Percentiles rank a stretch among this genome's conserved stretches.
Conservation (phyloP, 148 eudicot species). For the Silene conica region DNA sequence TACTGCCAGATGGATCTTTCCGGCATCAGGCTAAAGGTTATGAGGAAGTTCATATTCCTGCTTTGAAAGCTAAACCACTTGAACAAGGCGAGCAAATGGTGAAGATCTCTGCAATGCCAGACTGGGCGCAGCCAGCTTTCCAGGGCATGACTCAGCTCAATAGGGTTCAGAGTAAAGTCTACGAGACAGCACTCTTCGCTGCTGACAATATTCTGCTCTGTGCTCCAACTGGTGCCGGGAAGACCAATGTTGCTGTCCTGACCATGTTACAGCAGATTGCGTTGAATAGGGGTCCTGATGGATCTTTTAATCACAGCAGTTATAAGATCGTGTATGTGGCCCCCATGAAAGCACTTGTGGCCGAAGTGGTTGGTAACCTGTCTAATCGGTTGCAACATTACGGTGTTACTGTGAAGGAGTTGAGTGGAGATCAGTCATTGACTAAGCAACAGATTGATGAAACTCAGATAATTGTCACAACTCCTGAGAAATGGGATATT, state of each 20-base stretch:
- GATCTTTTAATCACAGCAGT: constrained; percentile 43
- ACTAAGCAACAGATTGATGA: constrained; percentile 70
- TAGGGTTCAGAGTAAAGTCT: constrained; percentile 76
- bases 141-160: constrained; percentile 63
- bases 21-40: constrained; percentile 58
- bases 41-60: constrained; percentile 77
- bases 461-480: constrained; percentile 75
- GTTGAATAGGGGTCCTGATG: constrained; percentile 48
- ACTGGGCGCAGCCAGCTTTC: constrained; percentile 76
- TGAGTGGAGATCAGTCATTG: constrained; percentile 75
- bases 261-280: constrained; percentile 75
- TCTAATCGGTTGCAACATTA: constrained; percentile 62
- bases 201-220: constrained; percentile 66
- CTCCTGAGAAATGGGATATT: constrained; percentile 88
- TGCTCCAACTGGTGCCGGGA: constrained; percentile 87
- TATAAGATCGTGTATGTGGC: constrained; percentile 82
- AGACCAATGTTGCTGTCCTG: constrained; percentile 79
- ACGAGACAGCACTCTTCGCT: constrained; percentile 58
- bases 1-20: constrained; percentile 55
- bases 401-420: constrained; percentile 63
- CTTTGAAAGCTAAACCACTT: constrained; percentile 53
- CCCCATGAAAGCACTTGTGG: constrained; percentile 80
- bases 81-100: constrained; percentile 48
- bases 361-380: constrained; percentile 72
- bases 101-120: constrained; percentile 62